Base-by-base conservation (phyloP, 2,329 filamentous ascomycete species). In the Fusarium subtropicale region DNA sequence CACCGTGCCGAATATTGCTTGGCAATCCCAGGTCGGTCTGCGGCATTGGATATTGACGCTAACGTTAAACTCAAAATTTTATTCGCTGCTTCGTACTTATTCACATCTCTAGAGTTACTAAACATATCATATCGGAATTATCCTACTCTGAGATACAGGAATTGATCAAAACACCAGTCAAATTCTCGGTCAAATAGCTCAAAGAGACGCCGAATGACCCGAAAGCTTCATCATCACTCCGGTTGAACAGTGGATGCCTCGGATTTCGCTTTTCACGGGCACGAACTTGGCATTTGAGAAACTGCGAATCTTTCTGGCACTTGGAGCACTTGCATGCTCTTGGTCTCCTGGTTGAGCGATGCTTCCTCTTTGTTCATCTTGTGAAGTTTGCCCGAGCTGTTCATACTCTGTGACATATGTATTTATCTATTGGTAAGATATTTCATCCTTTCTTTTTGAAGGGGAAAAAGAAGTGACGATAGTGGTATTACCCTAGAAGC, bases 1-100 rank as follows among this genome's bases (percentile, higher is more conserved):
- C 15, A 42, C 12, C 5, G 24, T 63, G 34, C 60, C 41, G 60
- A 22, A 28, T 7, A 12, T 28, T 24, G 34, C 58, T 63, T 56
- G 42, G 30, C 42, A 22, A 20, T 36, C n/a, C n/a, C 12, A 30
- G 28, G 28, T 28, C 22, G 28, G 28, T 28, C 22, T 51, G n/a
- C 24, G 8, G 18, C 48, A n/a, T 28, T 28, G 33, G 2, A 20
- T n/a, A 47, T 62, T 26, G 30, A 36, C 41, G 41, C 57, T 28
- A 45, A 20, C 34, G 41, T 28, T 11, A n/a, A 28, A 34, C 34
- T 45, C 31, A n/a, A 34, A 26, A 7, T 45, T 48, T 45, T 20
- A 30, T 41, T 56, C 39, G 34, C n/a, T 34, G 18, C 30, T 45
- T 31, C 7, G 20, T 63, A 41, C 30, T 18, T 26, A 34, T 31